Evolutionary conservation across 1,284 basidiomycete genomes (phyloP), one percentile per base, ranked within the genome.

Genomic region (Volvariella surrecta): DNA sequence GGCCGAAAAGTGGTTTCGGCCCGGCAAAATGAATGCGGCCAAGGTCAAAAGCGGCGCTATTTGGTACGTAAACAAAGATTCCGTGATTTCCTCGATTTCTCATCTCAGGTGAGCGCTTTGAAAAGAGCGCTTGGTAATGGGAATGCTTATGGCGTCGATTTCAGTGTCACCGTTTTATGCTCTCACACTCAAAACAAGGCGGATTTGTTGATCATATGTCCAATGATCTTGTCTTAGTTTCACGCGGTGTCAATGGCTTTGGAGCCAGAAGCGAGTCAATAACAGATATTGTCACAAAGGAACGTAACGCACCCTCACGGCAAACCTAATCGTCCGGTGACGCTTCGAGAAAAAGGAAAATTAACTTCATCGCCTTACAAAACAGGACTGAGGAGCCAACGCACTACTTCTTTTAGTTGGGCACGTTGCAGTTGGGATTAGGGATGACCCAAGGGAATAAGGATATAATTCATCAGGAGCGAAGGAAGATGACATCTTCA

Each of bases 1-100:
- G 61, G 61, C 64, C 62, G 64, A 64, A 64, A 63, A 59, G 55
- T 61, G 57, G 57, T 58, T 63, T 66, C 66, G 66, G 66, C 57
- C 66, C 64, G 65, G 59, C 56, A 41, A 46, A 60, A 58, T 57
- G 54, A 62, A 60, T 56, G 53, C 54, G 52, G 53, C 50, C 51
- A 47, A 54, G 54, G 56, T 58, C 58, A 58, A 59, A 60, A 54
- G 54, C 54, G 52, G 54, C 44, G 49, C 49, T 62, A 57, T 64
- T 66, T 66, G 60, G 52, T 50, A 55, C 52, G 55, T 59, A 65
- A 63, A 63, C 58, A 64, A 58, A 58, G 44, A 19, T 7, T 15
- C 9, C 15, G 9, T 31, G 30, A 15, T 31, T 9, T 9, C 30
- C 15, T 15, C 9, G 15, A 31, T 9, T 31, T 31, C 30, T 15